These are phyloP conservation scores for Calonectria montana DNA, from an alignment of 2,329 filamentous ascomycete genomes.

Conservation along the genomic window DNA sequence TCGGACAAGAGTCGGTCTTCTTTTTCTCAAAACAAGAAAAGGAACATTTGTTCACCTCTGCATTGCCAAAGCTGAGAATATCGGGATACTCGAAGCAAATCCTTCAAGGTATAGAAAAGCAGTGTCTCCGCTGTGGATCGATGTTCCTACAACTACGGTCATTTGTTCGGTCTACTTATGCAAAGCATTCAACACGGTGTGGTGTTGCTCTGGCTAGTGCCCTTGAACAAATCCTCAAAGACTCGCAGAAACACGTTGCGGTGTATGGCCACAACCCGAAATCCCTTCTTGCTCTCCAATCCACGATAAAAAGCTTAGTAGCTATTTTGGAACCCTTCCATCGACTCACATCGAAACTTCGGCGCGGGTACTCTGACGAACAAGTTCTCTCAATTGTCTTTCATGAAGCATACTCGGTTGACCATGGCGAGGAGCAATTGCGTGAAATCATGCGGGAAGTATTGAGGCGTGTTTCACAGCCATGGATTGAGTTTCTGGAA, in stretches of 20 bases:
- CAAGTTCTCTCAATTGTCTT: conserved; percentile 72
- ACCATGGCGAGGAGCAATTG: conserved; percentile 72
- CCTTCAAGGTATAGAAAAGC: conserved; percentile 58
- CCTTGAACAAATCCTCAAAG: conserved; percentile 59
- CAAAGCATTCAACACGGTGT: conserved; percentile 56
- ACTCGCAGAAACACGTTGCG: conserved; percentile 62
- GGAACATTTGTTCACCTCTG: conserved; percentile 63
- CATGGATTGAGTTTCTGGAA: conserved; percentile 75
- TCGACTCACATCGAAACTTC: conserved; percentile 60
- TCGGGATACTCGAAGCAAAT: conserved; percentile 67
- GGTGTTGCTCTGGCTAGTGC: conserved; percentile 65
- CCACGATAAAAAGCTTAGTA: conserved; percentile 58
- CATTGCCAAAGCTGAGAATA: conserved; percentile 60
- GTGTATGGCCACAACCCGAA: conserved; percentile 52
- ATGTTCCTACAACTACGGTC: conserved; percentile 57
- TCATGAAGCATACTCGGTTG: conserved; percentile 69
- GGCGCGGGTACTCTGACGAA: conserved; percentile 64
- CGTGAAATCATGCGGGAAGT: conserved; percentile 75
- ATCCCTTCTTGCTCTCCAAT: conserved; percentile 66
- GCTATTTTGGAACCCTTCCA: conserved; percentile 64
- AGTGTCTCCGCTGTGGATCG: conserved; percentile 61
- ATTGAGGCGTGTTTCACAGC: conserved; percentile 69
- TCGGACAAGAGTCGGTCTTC: conserved; percentile 78
- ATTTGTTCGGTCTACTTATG: conserved; percentile 61
- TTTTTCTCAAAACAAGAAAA: conserved; percentile 75